Evolutionary conservation across 176 grass and related monocot genomes (phyloP).

Genomic region (Aegilops umbellulata): DNA sequence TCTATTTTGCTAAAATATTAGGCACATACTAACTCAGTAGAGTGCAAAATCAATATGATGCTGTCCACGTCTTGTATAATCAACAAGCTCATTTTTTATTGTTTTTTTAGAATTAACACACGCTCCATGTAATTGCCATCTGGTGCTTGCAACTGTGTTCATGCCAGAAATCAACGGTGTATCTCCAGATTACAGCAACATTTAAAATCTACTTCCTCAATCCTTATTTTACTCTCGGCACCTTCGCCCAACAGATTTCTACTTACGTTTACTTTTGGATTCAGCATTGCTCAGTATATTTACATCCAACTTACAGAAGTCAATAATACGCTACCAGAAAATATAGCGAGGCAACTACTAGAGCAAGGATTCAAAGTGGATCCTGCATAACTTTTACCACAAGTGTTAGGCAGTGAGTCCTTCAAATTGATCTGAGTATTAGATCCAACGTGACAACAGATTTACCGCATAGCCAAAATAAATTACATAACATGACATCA

Average conservation of each 20-base stretch:
- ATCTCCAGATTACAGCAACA: background rate
- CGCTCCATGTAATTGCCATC: background rate
- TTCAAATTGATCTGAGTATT: background rate
- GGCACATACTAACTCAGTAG: background rate
- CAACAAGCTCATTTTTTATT: background rate
- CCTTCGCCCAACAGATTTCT: background rate
- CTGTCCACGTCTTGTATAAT: background rate
- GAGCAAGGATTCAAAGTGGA: background rate
- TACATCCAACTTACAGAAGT: background rate
- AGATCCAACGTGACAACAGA: background rate
- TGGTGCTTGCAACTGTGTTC: background rate
- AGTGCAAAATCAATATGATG: background rate
- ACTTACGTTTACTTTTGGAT: background rate
- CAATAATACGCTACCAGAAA: background rate
- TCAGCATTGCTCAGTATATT: background rate
- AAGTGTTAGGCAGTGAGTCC: background rate
- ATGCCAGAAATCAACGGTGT: background rate
- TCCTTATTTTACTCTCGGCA: background rate
- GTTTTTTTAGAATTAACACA: background rate
- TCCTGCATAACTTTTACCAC: background rate
- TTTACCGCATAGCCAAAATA: background rate
- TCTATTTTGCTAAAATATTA: conserved; percentile 3
- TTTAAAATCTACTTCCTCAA: background rate
- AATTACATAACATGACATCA: background rate
- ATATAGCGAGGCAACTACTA: background rate